Percentiles rank a stretch among this genome's conserved stretches.
Evolutionary conservation across 768 basidiomycete species (phyloP).

Genomic region (Auricularia heimuer): DNA sequence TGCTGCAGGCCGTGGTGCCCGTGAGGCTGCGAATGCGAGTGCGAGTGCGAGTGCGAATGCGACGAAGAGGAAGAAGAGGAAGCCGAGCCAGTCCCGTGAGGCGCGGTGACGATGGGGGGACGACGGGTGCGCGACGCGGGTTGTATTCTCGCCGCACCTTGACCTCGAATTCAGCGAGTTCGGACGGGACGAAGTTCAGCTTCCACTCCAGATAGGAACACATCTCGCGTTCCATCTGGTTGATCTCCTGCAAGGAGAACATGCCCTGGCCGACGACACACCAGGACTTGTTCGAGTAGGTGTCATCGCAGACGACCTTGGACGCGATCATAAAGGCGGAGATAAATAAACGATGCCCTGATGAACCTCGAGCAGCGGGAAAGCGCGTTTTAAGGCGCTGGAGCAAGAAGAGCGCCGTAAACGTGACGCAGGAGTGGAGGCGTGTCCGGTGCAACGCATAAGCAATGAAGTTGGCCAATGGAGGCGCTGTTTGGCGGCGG

Average conservation of each 20-base stretch:
- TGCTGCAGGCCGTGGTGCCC: neutral
- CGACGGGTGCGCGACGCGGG: constrained; percentile 7
- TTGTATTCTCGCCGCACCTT: constrained; percentile 25
- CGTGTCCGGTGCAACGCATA: constrained; percentile 82
- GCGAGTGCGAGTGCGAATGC: too few species aligned
- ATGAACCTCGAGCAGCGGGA: constrained; percentile 34
- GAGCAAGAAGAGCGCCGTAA: constrained; percentile 31
- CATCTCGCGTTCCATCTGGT: constrained; percentile 96
- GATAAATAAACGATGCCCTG: constrained; percentile 35
- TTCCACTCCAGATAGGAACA: constrained; percentile 86
- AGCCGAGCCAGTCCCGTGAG: too few species aligned
- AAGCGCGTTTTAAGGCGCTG: constrained; percentile 33
- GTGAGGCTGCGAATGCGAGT: too few species aligned
- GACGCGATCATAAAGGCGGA: constrained; percentile 34
- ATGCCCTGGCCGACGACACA: constrained; percentile 34
- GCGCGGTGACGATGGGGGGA: neutral
- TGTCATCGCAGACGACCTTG: constrained; percentile 30
- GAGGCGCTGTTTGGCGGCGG: constrained; percentile 44
- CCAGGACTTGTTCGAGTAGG: constrained; percentile 39
- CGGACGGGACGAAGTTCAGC: constrained; percentile 25
- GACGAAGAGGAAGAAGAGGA: too few species aligned
- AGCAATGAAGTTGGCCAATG: constrained; percentile 71
- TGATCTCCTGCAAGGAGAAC: constrained; percentile 40
- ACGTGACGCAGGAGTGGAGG: constrained; percentile 32
- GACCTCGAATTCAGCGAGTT: constrained; percentile 25